Conservation (phyloP, 2,329 filamentous ascomycete genomes). For the Colletotrichum neosansevieriae region DNA sequence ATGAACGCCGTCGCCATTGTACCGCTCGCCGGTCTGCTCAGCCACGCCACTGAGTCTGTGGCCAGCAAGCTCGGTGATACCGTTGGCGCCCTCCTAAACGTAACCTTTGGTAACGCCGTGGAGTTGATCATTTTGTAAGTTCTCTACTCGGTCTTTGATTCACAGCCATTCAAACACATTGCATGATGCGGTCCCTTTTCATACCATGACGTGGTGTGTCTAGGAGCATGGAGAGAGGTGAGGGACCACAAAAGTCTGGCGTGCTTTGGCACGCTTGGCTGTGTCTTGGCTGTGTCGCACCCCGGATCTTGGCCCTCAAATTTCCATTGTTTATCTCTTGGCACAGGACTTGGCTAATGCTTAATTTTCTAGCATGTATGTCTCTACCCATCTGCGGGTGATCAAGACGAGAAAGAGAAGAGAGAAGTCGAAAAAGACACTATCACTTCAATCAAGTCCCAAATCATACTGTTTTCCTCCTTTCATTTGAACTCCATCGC, state of each 20-base stretch:
- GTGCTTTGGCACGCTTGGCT: slow-evolving; percentile 7
- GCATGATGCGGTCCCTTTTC: background rate
- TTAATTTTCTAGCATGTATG: slow-evolving; percentile 63
- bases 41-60: slow-evolving; percentile 81
- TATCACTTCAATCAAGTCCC: slow-evolving; percentile 61
- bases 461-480: slow-evolving; percentile 46
- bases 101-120: slow-evolving; percentile 84
- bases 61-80: slow-evolving; percentile 79
- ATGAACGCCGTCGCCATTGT: slow-evolving; percentile 83
- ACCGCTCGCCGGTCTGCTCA: slow-evolving; percentile 78
- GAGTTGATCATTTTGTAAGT: slow-evolving; percentile 81
- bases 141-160: slow-evolving; percentile 1
- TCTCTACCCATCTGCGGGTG: slow-evolving; percentile 52
- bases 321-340: slow-evolving; percentile 16
- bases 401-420: slow-evolving; percentile 43
- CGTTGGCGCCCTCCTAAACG: slow-evolving; percentile 78
- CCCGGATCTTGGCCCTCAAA: slow-evolving; percentile 18
- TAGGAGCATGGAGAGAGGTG: slow-evolving; percentile 27
- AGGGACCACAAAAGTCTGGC: slow-evolving; percentile 7
- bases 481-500: slow-evolving; percentile 25
- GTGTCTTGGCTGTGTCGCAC: slow-evolving; percentile 32
- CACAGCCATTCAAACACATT: slow-evolving; percentile 3
- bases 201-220: background rate
- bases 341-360: slow-evolving; percentile 35
- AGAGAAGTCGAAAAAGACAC: slow-evolving; percentile 57